Evolutionary conservation across 2,329 filamentous ascomycete species (phyloP).

Genomic region (Aspergillus cejpii): DNA sequence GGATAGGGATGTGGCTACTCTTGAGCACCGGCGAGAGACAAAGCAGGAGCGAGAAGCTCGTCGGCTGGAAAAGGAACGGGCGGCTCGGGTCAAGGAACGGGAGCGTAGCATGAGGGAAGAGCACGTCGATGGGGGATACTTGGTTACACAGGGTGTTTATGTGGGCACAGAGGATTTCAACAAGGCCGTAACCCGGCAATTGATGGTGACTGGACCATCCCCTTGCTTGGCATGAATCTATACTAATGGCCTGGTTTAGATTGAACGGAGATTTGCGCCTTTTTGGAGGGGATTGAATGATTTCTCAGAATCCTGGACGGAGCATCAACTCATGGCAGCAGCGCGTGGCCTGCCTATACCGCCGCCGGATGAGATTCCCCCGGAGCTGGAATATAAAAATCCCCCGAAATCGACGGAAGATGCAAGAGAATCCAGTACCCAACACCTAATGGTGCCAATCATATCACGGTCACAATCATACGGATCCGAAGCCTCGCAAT

Average conservation of each 20-base stretch:
- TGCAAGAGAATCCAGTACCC: slow-evolving; percentile 51
- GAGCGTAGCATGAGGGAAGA: slow-evolving; percentile 88
- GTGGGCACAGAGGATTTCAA: slow-evolving; percentile 89
- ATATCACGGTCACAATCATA: slow-evolving; percentile 68
- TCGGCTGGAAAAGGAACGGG: slow-evolving; percentile 72
- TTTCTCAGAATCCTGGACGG: slow-evolving; percentile 81
- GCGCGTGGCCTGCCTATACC: slow-evolving; percentile 79
- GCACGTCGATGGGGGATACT: slow-evolving; percentile 84
- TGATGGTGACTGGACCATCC: slow-evolving; percentile 61
- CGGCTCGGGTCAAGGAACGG: slow-evolving; percentile 69
- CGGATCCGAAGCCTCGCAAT: slow-evolving; percentile 65
- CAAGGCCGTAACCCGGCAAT: slow-evolving; percentile 76
- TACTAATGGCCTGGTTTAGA: slow-evolving; percentile 50
- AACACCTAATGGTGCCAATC: slow-evolving; percentile 73
- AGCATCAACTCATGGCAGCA: slow-evolving; percentile 89
- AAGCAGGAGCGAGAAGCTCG: slow-evolving; percentile 86
- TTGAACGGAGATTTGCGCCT: slow-evolving; percentile 84
- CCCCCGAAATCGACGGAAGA: slow-evolving; percentile 41
- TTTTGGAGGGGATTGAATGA: slow-evolving; percentile 95
- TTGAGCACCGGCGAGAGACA: slow-evolving; percentile 69
- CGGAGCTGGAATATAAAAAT: slow-evolving; percentile 55
- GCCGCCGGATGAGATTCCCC: slow-evolving; percentile 71
- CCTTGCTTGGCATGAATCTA: background rate
- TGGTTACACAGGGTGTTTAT: slow-evolving; percentile 92
- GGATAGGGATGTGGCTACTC: slow-evolving; percentile 46